Evolutionary conservation across 768 basidiomycete species (phyloP).

Genomic region (Sarcodon aspratus): DNA sequence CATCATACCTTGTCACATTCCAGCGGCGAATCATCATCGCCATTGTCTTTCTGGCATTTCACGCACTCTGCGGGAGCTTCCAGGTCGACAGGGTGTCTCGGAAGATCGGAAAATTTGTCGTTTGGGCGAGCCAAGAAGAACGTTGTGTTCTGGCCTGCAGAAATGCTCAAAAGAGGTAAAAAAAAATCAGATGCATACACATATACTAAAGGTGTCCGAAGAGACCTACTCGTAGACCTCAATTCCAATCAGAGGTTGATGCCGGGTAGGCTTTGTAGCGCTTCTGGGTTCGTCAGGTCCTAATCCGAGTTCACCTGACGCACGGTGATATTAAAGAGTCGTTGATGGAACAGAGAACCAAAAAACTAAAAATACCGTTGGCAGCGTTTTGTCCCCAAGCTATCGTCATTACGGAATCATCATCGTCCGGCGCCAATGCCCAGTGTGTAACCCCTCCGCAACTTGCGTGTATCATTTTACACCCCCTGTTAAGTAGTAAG

Average conservation of each 20-base stretch:
- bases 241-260: constrained; percentile 63
- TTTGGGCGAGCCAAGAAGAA: constrained; percentile 71
- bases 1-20: constrained; percentile 79
- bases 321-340: not conserved
- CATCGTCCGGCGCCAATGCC: constrained; percentile 64
- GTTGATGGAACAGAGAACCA: not conserved
- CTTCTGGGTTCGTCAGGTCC: constrained; percentile 78
- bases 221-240: constrained; percentile 63
- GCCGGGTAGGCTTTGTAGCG: constrained; percentile 68
- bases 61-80: constrained; percentile 58
- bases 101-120: constrained; percentile 65
- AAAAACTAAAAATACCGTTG: constrained; percentile 36
- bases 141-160: constrained; percentile 80
- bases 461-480: constrained; percentile 56
- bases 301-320: constrained; percentile 64
- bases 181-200: not conserved
- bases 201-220: not conserved
- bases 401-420: constrained; percentile 69
- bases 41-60: constrained; percentile 58
- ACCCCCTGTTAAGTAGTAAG: constrained; percentile 40
- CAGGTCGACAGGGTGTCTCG: constrained; percentile 70
- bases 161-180: constrained; percentile 38
- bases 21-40: constrained; percentile 61
- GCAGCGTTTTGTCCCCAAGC: constrained; percentile 81
- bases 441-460: constrained; percentile 91